Conservation (phyloP, 331 rosid genomes). For the Dryas integrifolia region DNA sequence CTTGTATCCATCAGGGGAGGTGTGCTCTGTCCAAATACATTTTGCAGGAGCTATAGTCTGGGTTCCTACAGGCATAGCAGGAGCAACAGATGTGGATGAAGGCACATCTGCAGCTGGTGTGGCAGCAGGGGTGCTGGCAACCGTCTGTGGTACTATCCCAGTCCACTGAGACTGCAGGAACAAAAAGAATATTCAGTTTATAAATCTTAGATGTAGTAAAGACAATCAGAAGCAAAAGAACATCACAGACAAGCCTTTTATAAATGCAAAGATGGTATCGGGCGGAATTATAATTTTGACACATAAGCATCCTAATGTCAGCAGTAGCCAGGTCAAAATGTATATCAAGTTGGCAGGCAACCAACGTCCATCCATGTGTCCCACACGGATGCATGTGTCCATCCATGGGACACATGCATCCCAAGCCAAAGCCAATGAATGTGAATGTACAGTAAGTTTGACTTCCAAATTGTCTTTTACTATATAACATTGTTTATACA, state of each 20-base stretch:
- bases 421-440: neutral
- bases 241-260: neutral
- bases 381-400: neutral
- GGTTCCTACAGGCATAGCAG: slow-evolving; percentile 39
- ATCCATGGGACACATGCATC: neutral
- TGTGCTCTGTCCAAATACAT: slow-evolving; percentile 89
- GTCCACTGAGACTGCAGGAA: slow-evolving; percentile 59
- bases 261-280: neutral
- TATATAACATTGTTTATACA: neutral
- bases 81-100: slow-evolving; percentile 52
- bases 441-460: neutral
- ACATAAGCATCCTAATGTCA: neutral
- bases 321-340: slow-evolving; percentile 1
- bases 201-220: neutral
- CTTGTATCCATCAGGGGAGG: slow-evolving; percentile 92
- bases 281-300: neutral
- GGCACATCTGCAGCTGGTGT: slow-evolving; percentile 49
- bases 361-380: neutral
- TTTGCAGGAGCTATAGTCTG: slow-evolving; percentile 49
- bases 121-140: slow-evolving; percentile 36
- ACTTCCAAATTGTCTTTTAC: neutral
- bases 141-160: slow-evolving; percentile 46
- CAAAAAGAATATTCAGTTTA: slow-evolving; percentile 23
- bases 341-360: neutral
- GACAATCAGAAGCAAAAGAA: slow-evolving; percentile 12